Evolutionary conservation across 106 monocot genomes (phyloP).

Genomic region (Cymbidium sinense): DNA sequence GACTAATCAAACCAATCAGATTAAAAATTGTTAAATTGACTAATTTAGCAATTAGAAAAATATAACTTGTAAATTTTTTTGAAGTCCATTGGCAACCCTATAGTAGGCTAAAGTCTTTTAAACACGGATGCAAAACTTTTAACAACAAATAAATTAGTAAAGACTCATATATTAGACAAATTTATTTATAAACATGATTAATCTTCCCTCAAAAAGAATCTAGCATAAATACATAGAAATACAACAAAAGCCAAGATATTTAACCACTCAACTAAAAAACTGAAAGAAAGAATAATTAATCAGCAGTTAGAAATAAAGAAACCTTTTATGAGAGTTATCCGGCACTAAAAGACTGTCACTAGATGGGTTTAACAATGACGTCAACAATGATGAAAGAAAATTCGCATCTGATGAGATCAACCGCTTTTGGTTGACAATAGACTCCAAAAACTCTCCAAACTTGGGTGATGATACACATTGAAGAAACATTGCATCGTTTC

Average conservation of each 20-base stretch:
- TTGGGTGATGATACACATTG: slow-evolving; percentile 27
- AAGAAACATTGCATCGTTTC: slow-evolving; percentile 34
- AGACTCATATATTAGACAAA: neutral
- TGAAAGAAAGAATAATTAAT: neutral
- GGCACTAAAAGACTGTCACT: slow-evolving; percentile 38
- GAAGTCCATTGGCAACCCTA: no score
- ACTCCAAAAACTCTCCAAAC: slow-evolving; percentile 56
- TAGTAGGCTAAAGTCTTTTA: no score
- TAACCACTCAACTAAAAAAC: neutral
- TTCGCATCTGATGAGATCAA: slow-evolving; percentile 67
- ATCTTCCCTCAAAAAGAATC: neutral
- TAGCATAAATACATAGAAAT: neutral
- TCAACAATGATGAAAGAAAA: slow-evolving; percentile 63
- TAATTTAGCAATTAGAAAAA: no score
- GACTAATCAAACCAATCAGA: no score
- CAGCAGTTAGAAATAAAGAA: neutral
- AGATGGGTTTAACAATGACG: slow-evolving; percentile 45
- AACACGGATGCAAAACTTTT: no score
- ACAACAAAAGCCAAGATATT: neutral
- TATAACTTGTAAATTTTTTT: no score
- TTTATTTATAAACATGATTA: neutral
- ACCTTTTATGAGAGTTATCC: slow-evolving; percentile 59
- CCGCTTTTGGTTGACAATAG: slow-evolving; percentile 51
- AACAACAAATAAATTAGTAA: no score
- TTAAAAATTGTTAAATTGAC: no score